phyloP scores from a whole-genome alignment of 805 yeast species.

The Starmerella etchellsii region DNA sequence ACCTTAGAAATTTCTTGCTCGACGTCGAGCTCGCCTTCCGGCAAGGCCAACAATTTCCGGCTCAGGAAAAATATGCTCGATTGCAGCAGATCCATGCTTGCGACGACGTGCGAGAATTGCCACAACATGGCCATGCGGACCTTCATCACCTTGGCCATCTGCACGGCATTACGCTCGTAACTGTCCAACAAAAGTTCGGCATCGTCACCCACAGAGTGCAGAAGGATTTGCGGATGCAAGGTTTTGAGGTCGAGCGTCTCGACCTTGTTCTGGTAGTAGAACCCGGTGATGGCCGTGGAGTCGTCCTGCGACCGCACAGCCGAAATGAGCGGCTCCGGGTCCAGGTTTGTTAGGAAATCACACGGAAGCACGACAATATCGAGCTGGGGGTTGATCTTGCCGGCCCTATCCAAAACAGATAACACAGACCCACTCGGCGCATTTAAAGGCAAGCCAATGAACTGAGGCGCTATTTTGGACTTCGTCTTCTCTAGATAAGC shows the following conservation, averaged over 20 bases:
- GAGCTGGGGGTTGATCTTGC: conserved; percentile 20
- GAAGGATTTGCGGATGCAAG: conserved; percentile 50
- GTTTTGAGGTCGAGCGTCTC: conserved; percentile 71
- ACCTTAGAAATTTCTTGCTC: conserved; percentile 27
- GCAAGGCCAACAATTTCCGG: conserved; percentile 38
- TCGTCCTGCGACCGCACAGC: conserved; percentile 63
- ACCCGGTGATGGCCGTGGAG: conserved; percentile 50
- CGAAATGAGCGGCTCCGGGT: conserved; percentile 79
- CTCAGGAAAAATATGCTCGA: conserved; percentile 60
- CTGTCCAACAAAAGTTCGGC: conserved; percentile 46
- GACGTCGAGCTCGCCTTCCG: conserved; percentile 25
- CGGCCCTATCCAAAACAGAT: conserved; percentile 6
- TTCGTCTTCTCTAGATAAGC: neutral
- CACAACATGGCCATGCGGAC: conserved; percentile 80
- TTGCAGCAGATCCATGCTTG: conserved; percentile 64
- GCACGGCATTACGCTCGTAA: conserved; percentile 55
- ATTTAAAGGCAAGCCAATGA: conserved; percentile 9
- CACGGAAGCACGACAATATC: conserved; percentile 82
- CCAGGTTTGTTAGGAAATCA: conserved; percentile 84
- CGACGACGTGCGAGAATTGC: conserved; percentile 68
- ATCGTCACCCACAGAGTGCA: conserved; percentile 22
- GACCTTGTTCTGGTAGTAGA: conserved; percentile 60
- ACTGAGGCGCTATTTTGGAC: neutral
- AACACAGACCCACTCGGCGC: conserved; percentile 17
- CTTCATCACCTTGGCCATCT: conserved; percentile 56